A percentile compares a stretch with the other conserved stretches of the same genome.
Conservation (phyloP, 352 stramenopile genomes). For the Phytophthora sp. region DNA sequence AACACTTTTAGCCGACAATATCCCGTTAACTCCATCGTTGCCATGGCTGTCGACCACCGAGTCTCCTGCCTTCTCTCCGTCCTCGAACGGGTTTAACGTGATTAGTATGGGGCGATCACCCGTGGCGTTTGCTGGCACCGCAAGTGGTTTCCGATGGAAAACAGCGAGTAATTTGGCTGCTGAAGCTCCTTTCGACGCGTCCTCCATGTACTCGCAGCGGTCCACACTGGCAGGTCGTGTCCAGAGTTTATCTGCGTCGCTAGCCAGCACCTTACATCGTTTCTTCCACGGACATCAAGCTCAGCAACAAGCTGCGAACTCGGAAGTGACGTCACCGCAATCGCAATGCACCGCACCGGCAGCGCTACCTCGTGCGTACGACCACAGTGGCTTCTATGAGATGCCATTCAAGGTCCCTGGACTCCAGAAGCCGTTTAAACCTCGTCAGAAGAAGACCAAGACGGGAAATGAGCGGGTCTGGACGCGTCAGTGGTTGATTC, state of each 20-base stretch:
- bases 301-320: constrained; percentile 4
- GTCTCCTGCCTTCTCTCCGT: constrained; percentile 31
- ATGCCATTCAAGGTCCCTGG: constrained; percentile 27
- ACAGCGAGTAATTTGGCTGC: constrained; percentile 17
- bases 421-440: constrained; percentile 28
- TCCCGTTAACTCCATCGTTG: constrained; percentile 35
- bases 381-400: constrained; percentile 55
- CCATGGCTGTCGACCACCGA: constrained; percentile 33
- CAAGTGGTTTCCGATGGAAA: constrained; percentile 32
- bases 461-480: constrained; percentile 17
- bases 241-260: constrained; percentile 45
- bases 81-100: constrained; percentile 15
- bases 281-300: constrained; percentile 32
- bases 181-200: constrained; percentile 11
- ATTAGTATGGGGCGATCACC: constrained; percentile 14
- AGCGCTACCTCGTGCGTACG: constrained; percentile 42
- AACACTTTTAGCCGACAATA: constrained; percentile 27
- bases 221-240: constrained; percentile 39
- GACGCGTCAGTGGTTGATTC: constrained; percentile 34
- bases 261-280: constrained; percentile 48
- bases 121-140: constrained; percentile 17
- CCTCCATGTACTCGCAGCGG: constrained; percentile 12
- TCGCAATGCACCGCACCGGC: constrained; percentile 50
- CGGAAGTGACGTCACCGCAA: constrained; percentile 48
- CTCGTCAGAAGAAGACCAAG: constrained; percentile 16